A percentile compares a stretch with the other conserved stretches of the same genome.
phyloP scores from a whole-genome alignment of 1,284 basidiomycete species.

The Puccinia coronata region DNA sequence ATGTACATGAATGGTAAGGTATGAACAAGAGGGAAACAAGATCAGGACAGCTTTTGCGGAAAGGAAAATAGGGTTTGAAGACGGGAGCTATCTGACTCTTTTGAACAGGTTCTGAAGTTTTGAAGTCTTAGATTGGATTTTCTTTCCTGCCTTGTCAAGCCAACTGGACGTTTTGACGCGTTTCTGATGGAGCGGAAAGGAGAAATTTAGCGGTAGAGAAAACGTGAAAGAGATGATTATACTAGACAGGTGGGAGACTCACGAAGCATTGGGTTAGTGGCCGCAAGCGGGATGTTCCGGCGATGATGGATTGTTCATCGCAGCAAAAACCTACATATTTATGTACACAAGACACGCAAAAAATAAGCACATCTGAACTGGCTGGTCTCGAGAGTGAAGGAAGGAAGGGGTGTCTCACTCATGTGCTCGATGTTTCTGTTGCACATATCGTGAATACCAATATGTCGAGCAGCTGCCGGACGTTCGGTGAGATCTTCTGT shows the following conservation, averaged over 20 bases:
- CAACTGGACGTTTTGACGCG: not conserved
- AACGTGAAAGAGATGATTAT: not conserved
- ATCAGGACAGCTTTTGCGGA: too few relatives aligned
- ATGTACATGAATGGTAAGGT: too few relatives aligned
- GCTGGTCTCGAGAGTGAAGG: not conserved
- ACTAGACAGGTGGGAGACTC: not conserved
- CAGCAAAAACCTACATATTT: not conserved
- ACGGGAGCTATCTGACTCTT: not conserved
- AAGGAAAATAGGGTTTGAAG: too few relatives aligned
- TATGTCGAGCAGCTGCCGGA: not conserved
- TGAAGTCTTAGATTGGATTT: not conserved
- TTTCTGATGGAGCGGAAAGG: not conserved
- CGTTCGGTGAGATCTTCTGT: not conserved
- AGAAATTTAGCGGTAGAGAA: too few relatives aligned
- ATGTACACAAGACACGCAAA: not conserved
- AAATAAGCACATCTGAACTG: not conserved
- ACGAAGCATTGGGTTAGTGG: not conserved
- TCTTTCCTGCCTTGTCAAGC: not conserved
- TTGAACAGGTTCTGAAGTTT: not conserved
- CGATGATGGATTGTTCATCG: not conserved
- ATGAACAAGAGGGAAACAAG: too few relatives aligned
- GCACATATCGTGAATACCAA: too few relatives aligned
- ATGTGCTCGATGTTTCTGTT: not conserved
- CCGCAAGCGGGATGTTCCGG: not conserved
- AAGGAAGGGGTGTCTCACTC: too few relatives aligned